Evolutionary conservation across 108 stramenopile species (phyloP).

Genomic region (Nitzschia sp.): DNA sequence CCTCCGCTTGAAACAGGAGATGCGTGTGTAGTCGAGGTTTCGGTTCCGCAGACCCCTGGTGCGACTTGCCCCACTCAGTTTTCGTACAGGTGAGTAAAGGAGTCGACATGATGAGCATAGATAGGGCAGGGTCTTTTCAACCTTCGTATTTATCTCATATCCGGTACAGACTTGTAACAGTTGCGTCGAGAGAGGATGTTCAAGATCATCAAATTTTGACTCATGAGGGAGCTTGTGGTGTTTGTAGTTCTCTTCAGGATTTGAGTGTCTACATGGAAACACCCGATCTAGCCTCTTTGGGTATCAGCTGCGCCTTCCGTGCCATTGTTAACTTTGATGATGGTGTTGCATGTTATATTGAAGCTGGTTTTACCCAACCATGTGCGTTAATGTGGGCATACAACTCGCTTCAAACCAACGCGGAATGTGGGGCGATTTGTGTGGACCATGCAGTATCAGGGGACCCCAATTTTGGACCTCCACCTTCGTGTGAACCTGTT

Average conservation of each 20-base stretch:
- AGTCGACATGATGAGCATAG: neutral
- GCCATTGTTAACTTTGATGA: conserved; percentile 20
- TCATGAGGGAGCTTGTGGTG: conserved; percentile 34
- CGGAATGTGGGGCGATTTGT: conserved; percentile 18
- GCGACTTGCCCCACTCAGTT: neutral
- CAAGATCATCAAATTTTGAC: conserved; percentile 30
- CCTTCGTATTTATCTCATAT: no score
- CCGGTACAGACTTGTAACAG: conserved; percentile 13
- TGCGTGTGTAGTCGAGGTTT: no score
- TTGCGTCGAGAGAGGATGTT: conserved; percentile 15
- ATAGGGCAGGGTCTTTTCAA: no score
- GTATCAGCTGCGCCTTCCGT: conserved; percentile 10
- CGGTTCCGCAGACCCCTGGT: neutral
- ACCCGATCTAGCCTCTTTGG: neutral
- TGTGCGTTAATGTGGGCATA: conserved; percentile 42
- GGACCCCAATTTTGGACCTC: conserved; percentile 35
- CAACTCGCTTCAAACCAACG: conserved; percentile 13
- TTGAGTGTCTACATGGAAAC: conserved; percentile 32
- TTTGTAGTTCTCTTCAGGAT: conserved; percentile 38
- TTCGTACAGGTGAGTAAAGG: neutral
- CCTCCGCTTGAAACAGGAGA: no score
- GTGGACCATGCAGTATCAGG: neutral
- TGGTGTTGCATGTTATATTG: conserved; percentile 32
- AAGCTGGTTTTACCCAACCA: conserved; percentile 27
- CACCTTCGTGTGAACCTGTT: conserved; percentile 41